Conservation (phyloP, 2,329 filamentous ascomycete genomes). For the Aureobasidium musti region DNA sequence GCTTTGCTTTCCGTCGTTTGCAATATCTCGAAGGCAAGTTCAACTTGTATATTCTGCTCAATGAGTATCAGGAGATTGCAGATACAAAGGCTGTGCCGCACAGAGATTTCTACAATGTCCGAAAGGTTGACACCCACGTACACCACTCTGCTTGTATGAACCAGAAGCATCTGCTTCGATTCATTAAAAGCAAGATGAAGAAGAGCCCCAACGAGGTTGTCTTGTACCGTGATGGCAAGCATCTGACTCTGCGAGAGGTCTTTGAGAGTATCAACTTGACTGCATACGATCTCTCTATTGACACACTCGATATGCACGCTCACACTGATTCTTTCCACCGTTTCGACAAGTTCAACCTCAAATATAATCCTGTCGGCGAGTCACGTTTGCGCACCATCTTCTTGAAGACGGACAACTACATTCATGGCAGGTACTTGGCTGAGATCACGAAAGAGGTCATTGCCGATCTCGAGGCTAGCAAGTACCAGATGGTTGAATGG, state of each 20-base stretch:
- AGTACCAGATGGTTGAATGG: conserved; percentile 99
- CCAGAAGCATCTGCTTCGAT: conserved; percentile 94
- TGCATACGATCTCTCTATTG: conserved; percentile 95
- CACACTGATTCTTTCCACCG: conserved; percentile 98
- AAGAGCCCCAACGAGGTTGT: conserved; percentile 94
- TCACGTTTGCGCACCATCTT: conserved; percentile 97
- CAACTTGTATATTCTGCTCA: conserved; percentile 87
- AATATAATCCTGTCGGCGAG: conserved; percentile 97
- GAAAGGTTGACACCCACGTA: conserved; percentile 98
- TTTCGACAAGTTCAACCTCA: conserved; percentile 99
- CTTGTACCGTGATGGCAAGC: conserved; percentile 85
- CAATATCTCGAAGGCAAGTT: conserved; percentile 98
- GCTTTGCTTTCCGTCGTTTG: conserved; percentile 89
- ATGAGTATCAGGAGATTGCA: conserved; percentile 96
- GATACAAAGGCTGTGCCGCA: conserved; percentile 98
- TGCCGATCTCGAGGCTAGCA: conserved; percentile 93
- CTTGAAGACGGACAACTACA: conserved; percentile 97
- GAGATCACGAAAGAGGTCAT: conserved; percentile 99
- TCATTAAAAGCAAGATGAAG: conserved; percentile 99
- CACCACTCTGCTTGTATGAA: conserved; percentile 99
- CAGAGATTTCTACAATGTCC: conserved; percentile 97
- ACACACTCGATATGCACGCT: conserved; percentile 98
- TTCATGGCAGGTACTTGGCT: conserved; percentile 90
- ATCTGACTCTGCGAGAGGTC: conserved; percentile 87
- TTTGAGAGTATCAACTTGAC: conserved; percentile 98